A percentile compares a stretch with the other conserved stretches of the same genome.
Evolutionary conservation across 768 basidiomycete species (phyloP).

Genomic region (Termitomyces sp.): DNA sequence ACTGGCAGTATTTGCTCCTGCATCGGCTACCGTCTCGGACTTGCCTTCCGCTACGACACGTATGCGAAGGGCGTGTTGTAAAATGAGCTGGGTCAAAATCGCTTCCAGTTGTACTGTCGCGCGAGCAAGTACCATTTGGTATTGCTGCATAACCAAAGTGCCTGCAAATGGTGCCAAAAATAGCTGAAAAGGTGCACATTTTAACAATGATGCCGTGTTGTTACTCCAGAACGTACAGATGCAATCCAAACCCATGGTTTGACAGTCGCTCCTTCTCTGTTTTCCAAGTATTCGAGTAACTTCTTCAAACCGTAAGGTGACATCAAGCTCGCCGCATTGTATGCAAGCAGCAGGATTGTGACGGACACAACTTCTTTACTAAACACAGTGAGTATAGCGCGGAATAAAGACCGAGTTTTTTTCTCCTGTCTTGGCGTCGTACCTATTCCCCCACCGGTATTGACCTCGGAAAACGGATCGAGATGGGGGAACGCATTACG

Average conservation of each 20-base stretch:
- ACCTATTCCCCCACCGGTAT: conserved; percentile 20
- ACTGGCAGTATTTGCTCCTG: neutral
- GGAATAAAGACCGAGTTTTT: conserved; percentile 33
- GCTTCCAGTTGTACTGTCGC: conserved; percentile 40
- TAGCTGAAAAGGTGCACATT: conserved; percentile 30
- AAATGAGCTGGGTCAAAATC: conserved; percentile 36
- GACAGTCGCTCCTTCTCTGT: conserved; percentile 34
- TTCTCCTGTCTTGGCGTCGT: conserved; percentile 30
- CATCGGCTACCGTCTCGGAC: conserved; percentile 3
- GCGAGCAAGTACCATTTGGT: conserved; percentile 30
- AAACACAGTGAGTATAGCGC: conserved; percentile 32
- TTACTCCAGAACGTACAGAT: conserved; percentile 22
- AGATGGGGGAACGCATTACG: conserved; percentile 18
- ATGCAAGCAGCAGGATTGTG: conserved; percentile 18
- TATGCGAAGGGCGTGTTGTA: conserved; percentile 48
- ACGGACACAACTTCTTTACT: conserved; percentile 23
- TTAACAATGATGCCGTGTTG: conserved; percentile 38
- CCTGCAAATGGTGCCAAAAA: conserved; percentile 10
- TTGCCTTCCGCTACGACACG: conserved; percentile 41
- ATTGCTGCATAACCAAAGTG: conserved; percentile 10
- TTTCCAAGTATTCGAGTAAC: conserved; percentile 37
- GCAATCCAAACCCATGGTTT: conserved; percentile 68
- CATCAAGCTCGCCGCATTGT: conserved; percentile 19
- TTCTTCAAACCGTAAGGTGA: conserved; percentile 34
- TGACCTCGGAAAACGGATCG: conserved; percentile 9